phyloP scores from a whole-genome alignment of 768 basidiomycete genomes.

The Naganishia vishniacii region DNA sequence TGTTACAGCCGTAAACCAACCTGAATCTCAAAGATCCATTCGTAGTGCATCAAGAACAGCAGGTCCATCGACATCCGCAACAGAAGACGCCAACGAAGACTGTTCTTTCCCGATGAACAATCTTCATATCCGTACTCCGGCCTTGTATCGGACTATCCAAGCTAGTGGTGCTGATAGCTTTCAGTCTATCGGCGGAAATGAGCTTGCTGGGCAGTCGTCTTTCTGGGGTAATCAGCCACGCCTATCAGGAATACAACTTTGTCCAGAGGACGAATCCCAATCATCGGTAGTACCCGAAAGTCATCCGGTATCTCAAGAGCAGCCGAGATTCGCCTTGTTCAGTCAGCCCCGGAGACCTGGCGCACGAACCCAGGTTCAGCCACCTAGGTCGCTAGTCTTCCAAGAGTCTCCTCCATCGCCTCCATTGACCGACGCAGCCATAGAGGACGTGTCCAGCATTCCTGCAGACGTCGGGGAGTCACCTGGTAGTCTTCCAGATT shows the following conservation, averaged over 20 bases:
- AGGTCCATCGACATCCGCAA: neutral
- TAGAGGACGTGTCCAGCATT: neutral
- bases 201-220: conserved; percentile 24
- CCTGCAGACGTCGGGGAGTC: neutral
- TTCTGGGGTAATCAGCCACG: conserved; percentile 17
- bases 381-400: neutral
- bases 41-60: conserved; percentile 4
- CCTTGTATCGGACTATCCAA: neutral
- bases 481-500: conserved; percentile 6
- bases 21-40: conserved; percentile 10
- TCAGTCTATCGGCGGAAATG: conserved; percentile 1
- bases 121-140: conserved; percentile 36
- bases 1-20: conserved; percentile 20
- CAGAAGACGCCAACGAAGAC: conserved; percentile 33
- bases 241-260: conserved; percentile 1
- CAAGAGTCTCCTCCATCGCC: conserved; percentile 13
- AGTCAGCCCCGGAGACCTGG: neutral
- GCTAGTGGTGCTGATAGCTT: conserved; percentile 10
- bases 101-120: conserved; percentile 43
- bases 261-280: neutral
- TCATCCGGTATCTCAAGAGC: conserved; percentile 2
- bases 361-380: neutral
- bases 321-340: neutral
- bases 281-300: conserved; percentile 1
- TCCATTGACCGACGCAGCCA: neutral